phyloP scores from a whole-genome alignment of 345 rosid genomes.

The Rhodomyrtus tomentosa region DNA sequence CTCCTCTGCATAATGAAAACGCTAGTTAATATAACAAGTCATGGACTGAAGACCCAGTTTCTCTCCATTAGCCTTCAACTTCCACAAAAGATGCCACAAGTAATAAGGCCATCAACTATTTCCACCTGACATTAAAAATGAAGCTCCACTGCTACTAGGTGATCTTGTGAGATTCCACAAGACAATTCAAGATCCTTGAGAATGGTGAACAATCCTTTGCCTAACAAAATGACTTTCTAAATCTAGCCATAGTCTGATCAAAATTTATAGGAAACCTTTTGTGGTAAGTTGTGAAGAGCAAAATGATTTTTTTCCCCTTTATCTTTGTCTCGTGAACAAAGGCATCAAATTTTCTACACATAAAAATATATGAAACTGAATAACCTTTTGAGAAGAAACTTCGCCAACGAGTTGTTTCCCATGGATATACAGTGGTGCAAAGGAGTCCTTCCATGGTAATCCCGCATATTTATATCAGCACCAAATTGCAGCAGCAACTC shows the following conservation, averaged over 20 bases:
- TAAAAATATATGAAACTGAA: not conserved
- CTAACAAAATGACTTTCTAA: not conserved
- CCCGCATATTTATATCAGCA: slow-evolving; percentile 52
- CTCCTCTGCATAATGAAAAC: slow-evolving; percentile 41
- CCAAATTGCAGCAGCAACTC: slow-evolving; percentile 82
- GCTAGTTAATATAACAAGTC: not conserved
- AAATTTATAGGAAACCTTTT: not conserved
- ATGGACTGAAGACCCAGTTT: not conserved
- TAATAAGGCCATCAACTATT: not conserved
- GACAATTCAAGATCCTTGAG: not conserved
- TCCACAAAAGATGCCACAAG: not conserved
- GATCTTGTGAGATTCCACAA: not conserved
- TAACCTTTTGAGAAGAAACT: slow-evolving; percentile 71
- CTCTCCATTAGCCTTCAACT: not conserved
- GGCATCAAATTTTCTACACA: not conserved
- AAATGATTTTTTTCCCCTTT: not conserved
- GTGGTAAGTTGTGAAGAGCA: not conserved
- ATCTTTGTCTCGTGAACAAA: not conserved
- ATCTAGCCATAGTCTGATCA: not conserved
- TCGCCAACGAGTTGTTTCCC: slow-evolving; percentile 52
- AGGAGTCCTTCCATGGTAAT: slow-evolving; percentile 76
- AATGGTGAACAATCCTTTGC: not conserved
- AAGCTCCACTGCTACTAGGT: not conserved
- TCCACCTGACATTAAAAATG: not conserved
- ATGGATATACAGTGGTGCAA: slow-evolving; percentile 62